Evolutionary conservation across 2,329 filamentous ascomycete genomes (phyloP).

Genomic region (Diaporthe capsici): DNA sequence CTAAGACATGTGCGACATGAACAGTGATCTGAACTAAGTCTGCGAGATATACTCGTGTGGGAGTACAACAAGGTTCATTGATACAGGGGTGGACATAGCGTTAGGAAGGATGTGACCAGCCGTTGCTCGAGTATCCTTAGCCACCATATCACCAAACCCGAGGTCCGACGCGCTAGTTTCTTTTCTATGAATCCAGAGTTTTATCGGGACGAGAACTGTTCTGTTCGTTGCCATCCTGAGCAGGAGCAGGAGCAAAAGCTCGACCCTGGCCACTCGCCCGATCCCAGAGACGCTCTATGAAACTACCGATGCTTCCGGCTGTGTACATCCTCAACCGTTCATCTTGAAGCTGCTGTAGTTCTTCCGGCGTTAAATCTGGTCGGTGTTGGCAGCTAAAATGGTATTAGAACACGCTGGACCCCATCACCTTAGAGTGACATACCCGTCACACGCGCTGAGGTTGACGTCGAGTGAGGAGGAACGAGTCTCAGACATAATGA

Average conservation of each 20-base stretch:
- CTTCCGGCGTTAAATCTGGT: not conserved
- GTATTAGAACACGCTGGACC: not conserved
- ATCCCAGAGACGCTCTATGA: constrained; percentile 20
- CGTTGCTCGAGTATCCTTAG: not conserved
- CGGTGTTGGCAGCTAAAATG: not conserved
- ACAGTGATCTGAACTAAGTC: not conserved
- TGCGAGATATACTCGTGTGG: constrained; percentile 14
- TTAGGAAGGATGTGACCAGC: not conserved
- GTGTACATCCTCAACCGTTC: constrained; percentile 17
- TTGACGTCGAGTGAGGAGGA: constrained; percentile 34
- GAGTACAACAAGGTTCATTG: not conserved
- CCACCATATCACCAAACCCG: not conserved
- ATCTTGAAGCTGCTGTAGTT: constrained; percentile 16
- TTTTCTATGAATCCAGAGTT: not conserved
- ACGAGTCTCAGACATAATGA: constrained; percentile 19
- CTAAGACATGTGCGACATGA: not conserved
- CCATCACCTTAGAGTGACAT: not conserved
- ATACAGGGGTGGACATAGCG: not conserved
- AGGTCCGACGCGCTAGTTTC: not conserved
- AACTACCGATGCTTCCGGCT: not conserved
- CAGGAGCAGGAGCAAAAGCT: not conserved
- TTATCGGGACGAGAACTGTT: not conserved
- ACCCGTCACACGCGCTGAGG: not conserved
- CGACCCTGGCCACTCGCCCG: not conserved
- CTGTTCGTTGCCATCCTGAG: not conserved